Evolutionary conservation across 176 grass and related monocot species (phyloP).

Genomic region (Aegilops bicornis): DNA sequence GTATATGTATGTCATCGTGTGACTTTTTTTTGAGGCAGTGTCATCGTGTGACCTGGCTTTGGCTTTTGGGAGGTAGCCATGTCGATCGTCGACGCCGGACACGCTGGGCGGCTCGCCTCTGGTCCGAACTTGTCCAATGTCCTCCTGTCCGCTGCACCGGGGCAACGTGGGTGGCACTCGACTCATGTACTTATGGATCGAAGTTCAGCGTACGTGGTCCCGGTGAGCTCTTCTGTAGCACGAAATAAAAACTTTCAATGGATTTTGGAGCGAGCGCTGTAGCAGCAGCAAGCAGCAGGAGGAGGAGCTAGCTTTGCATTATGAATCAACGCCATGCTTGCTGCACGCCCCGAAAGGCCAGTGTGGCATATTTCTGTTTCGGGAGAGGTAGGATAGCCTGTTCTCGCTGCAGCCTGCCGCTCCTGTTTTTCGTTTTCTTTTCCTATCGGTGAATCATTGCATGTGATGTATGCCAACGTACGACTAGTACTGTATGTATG

Average conservation of each 20-base stretch:
- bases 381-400: background rate
- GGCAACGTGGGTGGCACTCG: background rate
- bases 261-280: background rate
- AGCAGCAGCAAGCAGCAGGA: background rate
- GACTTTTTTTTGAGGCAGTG: background rate
- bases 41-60: background rate
- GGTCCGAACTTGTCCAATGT: background rate
- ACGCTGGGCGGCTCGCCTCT: background rate
- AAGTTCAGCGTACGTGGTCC: background rate
- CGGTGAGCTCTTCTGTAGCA: background rate
- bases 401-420: background rate
- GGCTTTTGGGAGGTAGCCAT: too few relatives aligned
- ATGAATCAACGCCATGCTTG: background rate
- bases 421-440: background rate
- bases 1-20: background rate
- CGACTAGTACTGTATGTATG: background rate
- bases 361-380: slow-evolving; percentile 8
- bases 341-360: background rate
- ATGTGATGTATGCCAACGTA: background rate
- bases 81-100: too few relatives aligned
- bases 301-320: background rate
- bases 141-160: too few relatives aligned
- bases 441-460: background rate
- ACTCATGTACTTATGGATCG: background rate
- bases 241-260: background rate